phyloP scores from a whole-genome alignment of 257 asterid species.

The Ophiorrhiza pumila region DNA sequence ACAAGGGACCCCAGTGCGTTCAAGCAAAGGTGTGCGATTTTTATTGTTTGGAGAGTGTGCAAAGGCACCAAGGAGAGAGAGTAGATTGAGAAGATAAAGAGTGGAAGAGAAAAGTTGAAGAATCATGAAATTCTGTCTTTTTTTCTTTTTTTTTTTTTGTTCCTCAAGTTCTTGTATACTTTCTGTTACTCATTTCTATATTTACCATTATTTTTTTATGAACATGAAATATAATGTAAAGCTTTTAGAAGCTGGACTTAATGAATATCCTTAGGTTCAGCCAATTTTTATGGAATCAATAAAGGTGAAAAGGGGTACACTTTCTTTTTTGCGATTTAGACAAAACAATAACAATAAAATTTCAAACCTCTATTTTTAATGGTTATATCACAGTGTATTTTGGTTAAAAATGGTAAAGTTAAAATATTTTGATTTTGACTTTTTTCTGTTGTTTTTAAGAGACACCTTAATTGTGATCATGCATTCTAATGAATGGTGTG shows the following conservation, averaged over 20 bases:
- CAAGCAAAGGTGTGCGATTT: constrained; percentile 47
- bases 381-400: too few species aligned
- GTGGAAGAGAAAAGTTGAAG: constrained; percentile 12
- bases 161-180: neutral
- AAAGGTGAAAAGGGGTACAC: constrained; percentile 9
- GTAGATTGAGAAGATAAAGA: constrained; percentile 40
- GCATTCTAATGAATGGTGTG: too few species aligned
- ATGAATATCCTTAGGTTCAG: constrained; percentile 22
- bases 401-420: too few species aligned
- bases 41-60: constrained; percentile 80
- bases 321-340: too few species aligned
- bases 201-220: constrained; percentile 7
- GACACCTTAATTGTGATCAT: too few species aligned
- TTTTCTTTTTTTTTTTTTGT: neutral
- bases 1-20: constrained; percentile 53
- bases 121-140: neutral
- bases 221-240: constrained; percentile 30
- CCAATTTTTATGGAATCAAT: constrained; percentile 18
- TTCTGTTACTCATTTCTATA: constrained; percentile 3
- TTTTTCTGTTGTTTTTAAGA: too few species aligned
- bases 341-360: too few species aligned
- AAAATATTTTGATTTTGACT: too few species aligned
- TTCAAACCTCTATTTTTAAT: too few species aligned
- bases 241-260: constrained; percentile 22
- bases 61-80: constrained; percentile 45